These are phyloP conservation scores for Tolypocladium inflatum DNA, from an alignment of 2,329 filamentous ascomycete genomes.

Conservation along the genomic window DNA sequence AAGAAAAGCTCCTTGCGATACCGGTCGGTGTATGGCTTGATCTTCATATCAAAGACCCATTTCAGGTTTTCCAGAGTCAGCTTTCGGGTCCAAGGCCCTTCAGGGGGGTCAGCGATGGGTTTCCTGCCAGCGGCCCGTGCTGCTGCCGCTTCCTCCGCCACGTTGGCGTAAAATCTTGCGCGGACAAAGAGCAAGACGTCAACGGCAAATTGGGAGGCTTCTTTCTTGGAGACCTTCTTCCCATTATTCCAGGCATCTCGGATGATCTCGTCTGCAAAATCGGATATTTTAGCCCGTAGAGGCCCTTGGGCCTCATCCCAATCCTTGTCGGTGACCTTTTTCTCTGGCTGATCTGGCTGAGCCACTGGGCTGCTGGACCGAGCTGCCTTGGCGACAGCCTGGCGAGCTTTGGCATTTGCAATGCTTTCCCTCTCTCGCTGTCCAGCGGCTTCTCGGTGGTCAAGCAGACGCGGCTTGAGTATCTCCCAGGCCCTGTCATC, in stretches of 20 bases:
- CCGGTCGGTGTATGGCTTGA: slow-evolving; percentile 59
- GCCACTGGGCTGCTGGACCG: not conserved
- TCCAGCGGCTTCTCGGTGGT: slow-evolving; percentile 43
- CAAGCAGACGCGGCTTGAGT: slow-evolving; percentile 56
- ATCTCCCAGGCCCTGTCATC: slow-evolving; percentile 62
- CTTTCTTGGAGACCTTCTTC: slow-evolving; percentile 52
- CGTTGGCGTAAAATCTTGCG: slow-evolving; percentile 53
- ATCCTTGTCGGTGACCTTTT: slow-evolving; percentile 53
- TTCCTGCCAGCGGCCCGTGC: slow-evolving; percentile 34
- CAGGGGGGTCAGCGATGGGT: slow-evolving; percentile 35
- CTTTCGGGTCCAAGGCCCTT: slow-evolving; percentile 47
- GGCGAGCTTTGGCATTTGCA: not conserved
- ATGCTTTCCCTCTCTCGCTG: not conserved
- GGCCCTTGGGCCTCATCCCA: slow-evolving; percentile 65
- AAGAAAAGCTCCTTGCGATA: slow-evolving; percentile 65
- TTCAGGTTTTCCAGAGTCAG: slow-evolving; percentile 79
- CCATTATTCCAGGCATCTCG: slow-evolving; percentile 55
- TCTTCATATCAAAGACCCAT: slow-evolving; percentile 70
- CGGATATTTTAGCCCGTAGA: slow-evolving; percentile 53
- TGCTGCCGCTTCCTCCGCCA: slow-evolving; percentile 42
- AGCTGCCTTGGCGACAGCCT: not conserved
- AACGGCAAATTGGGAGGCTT: slow-evolving; percentile 58
- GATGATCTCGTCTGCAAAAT: slow-evolving; percentile 63
- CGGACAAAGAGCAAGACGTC: slow-evolving; percentile 61
- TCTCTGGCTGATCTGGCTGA: not conserved